phyloP scores from a whole-genome alignment of 1,284 basidiomycete genomes.

The Melampsora occidentalis region DNA sequence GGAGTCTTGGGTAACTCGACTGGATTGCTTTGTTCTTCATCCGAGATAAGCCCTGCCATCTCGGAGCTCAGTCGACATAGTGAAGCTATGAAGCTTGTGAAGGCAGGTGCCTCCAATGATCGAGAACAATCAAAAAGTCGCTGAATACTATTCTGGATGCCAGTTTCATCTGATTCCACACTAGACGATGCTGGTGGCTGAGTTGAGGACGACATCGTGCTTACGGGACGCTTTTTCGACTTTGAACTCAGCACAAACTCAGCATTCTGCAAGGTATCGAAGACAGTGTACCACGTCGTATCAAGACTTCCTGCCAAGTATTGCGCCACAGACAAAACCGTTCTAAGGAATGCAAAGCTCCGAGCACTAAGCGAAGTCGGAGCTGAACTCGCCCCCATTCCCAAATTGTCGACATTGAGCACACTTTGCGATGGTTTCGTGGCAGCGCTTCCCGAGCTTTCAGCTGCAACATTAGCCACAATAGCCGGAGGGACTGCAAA shows the following conservation, averaged over 20 bases:
- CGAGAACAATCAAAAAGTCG: conserved; percentile 41
- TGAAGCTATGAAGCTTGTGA: conserved; percentile 28
- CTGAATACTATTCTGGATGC: conserved; percentile 30
- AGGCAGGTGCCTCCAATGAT: conserved; percentile 31
- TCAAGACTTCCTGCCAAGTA: conserved; percentile 80
- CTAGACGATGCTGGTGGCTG: conserved; percentile 10
- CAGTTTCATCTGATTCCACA: conserved; percentile 36
- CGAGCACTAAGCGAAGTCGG: conserved; percentile 69
- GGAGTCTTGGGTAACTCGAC: conserved; percentile 45
- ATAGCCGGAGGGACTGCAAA: conserved; percentile 83
- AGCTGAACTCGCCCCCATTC: conserved; percentile 54
- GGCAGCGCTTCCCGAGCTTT: conserved; percentile 59
- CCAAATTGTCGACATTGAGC: conserved; percentile 68
- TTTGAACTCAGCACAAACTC: conserved; percentile 77
- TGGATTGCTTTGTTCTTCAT: conserved; percentile 28
- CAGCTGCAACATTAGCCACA: conserved; percentile 75
- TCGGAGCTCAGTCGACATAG: conserved; percentile 48
- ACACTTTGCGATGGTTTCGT: conserved; percentile 58
- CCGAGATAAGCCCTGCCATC: conserved; percentile 36
- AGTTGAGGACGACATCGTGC: conserved; percentile 34
- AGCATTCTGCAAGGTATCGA: conserved; percentile 86
- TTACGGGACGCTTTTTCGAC: conserved; percentile 48
- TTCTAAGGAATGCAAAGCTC: conserved; percentile 84
- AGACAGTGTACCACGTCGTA: conserved; percentile 81
- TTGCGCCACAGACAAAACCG: conserved; percentile 72